Evolutionary conservation across 1,284 basidiomycete genomes (phyloP), one percentile per base, ranked within the genome.

Genomic region (Leccinum fuscescens): DNA sequence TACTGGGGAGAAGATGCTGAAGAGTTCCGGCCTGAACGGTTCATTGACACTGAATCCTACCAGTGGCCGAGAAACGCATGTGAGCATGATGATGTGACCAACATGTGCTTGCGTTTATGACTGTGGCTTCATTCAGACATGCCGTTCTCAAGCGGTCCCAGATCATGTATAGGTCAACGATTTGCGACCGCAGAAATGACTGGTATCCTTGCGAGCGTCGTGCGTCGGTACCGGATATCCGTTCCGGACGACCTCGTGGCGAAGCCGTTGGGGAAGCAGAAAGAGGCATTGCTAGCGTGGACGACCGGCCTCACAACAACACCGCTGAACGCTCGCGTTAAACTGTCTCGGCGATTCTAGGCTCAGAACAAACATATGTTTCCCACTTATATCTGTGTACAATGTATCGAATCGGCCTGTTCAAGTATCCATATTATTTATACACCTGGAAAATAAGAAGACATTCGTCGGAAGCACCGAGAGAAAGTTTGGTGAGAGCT

Each of bases 11-110:
- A 61, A 3, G 82, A 84, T 54, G 72, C 72, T 0, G 68, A 72
- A 27, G 70, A 74, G 27, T 82, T 79, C 69, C 76, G 69, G 35
- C 80, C 78, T 1, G 80, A 83, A 58, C 76, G 80, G 0, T 84
- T 82, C 73, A 71, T 84, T 35, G 79, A 81, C 54, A 75, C 69
- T 0, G 66, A 67, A 9, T 63, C 68, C 2, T 76, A 76, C 49
- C 67, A 70, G 22, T 79, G 77, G 77, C 77, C 76, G n/a, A 72
- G 74, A 55, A 58, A 72, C 39, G 74, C 71, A 35, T 73, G 68
- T 71, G 51, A 61, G 70, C 7, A 12, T 9, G 39, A 9, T 17
- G 15, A 39, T 39, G 0, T 14, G 37, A 39, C 15, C 37, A n/a
- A 39, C 15, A 39, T 39, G 37, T 39, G 37, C 4, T 8, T 39